A percentile compares a stretch with the other conserved stretches of the same genome.
Evolutionary conservation across 2,329 filamentous ascomycete genomes (phyloP).

Genomic region (Monilinia vaccinii-corymbosi): DNA sequence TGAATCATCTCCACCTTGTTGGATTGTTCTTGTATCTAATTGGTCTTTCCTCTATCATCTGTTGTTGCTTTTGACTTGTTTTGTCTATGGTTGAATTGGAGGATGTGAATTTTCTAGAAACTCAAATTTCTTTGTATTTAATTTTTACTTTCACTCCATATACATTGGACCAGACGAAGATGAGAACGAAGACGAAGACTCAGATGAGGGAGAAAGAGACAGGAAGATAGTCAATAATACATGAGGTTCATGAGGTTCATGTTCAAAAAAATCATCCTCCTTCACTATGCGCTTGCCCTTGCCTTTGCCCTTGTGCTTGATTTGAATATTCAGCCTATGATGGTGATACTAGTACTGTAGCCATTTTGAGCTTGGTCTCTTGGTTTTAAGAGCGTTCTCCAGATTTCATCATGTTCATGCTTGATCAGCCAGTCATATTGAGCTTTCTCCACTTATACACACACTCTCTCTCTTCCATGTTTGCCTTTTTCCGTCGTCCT

Average conservation of each 20-base stretch:
- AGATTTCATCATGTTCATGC: background rate
- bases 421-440: background rate
- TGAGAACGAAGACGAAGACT: background rate
- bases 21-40: constrained; percentile 5
- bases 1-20: background rate
- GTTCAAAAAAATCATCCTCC: background rate
- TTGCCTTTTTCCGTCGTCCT: background rate
- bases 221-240: background rate
- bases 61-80: background rate
- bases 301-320: background rate
- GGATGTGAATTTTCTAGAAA: background rate
- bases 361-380: too few species aligned
- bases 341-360: background rate
- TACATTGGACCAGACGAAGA: background rate
- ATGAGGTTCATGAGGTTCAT: background rate
- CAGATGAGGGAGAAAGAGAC: background rate
- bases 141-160: background rate
- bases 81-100: background rate
- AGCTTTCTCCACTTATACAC: background rate
- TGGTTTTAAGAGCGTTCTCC: too few species aligned
- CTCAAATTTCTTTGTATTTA: background rate
- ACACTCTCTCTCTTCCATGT: background rate
- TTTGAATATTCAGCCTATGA: background rate
- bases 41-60: background rate
- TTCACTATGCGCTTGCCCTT: background rate